phyloP scores from a whole-genome alignment of 768 basidiomycete genomes.

The Mycena metata region DNA sequence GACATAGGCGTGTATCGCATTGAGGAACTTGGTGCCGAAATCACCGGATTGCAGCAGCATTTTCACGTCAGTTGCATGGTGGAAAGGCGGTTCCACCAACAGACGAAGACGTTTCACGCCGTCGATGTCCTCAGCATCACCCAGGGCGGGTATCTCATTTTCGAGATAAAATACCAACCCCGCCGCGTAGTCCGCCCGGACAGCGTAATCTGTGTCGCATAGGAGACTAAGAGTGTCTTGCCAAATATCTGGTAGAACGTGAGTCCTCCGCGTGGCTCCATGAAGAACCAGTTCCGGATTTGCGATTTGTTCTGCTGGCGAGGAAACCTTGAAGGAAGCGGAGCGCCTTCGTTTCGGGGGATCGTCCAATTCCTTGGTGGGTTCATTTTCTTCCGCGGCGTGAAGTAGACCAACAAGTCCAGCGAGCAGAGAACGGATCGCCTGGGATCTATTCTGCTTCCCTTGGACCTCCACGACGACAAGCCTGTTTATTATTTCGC shows the following conservation, averaged over 20 bases:
- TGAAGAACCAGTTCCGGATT: constrained; percentile 46
- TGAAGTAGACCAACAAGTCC: constrained; percentile 79
- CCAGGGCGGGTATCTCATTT: constrained; percentile 78
- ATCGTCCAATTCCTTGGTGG: constrained; percentile 33
- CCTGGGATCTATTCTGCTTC: constrained; percentile 67
- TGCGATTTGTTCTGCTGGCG: constrained; percentile 44
- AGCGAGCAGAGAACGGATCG: constrained; percentile 78
- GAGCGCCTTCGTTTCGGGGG: constrained; percentile 45
- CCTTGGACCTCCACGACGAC: constrained; percentile 76
- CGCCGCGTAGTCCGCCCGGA: constrained; percentile 82
- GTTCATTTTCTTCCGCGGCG: constrained; percentile 67
- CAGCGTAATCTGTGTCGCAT: constrained; percentile 82
- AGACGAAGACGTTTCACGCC: constrained; percentile 61
- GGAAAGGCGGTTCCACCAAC: constrained; percentile 62
- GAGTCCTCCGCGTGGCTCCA: constrained; percentile 66
- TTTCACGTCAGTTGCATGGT: constrained; percentile 61
- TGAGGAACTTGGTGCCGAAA: constrained; percentile 76
- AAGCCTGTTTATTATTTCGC: constrained; percentile 84
- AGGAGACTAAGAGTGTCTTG: constrained; percentile 90
- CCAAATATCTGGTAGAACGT: constrained; percentile 88
- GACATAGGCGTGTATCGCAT: constrained; percentile 84
- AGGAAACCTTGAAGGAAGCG: constrained; percentile 37
- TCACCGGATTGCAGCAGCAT: constrained; percentile 70
- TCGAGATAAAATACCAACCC: constrained; percentile 83
- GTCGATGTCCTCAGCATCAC: constrained; percentile 63